Conservation (phyloP, 192 early-diverging fungal species). For the Rhizoclosmatium globosum region DNA sequence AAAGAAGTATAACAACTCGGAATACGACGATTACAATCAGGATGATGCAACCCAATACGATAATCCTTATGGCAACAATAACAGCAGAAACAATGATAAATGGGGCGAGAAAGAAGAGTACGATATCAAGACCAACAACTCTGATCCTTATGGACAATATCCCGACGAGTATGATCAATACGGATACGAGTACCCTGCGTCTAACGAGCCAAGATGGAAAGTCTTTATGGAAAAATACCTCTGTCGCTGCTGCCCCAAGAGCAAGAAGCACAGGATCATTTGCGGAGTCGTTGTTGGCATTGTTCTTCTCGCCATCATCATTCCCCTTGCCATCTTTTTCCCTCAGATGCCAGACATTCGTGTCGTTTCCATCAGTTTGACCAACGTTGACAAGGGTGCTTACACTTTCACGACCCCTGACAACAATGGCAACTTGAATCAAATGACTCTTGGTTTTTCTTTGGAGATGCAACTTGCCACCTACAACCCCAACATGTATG, state of each 20-base stretch:
- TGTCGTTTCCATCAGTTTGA: slow-evolving; percentile 29
- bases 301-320: slow-evolving; percentile 2
- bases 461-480: slow-evolving; percentile 28
- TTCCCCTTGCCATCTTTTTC: neutral
- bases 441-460: slow-evolving; percentile 13
- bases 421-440: slow-evolving; percentile 29
- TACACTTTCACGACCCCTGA: slow-evolving; percentile 24
- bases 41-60: neutral
- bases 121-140: slow-evolving; percentile 8
- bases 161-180: neutral
- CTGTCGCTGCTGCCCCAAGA: slow-evolving; percentile 38
- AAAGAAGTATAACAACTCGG: neutral
- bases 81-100: neutral
- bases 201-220: neutral
- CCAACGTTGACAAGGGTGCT: slow-evolving; percentile 8
- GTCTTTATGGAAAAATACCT: slow-evolving; percentile 7
- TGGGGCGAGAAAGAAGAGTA: slow-evolving; percentile 16
- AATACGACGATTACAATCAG: neutral
- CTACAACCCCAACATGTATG: slow-evolving; percentile 40
- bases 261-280: slow-evolving; percentile 28
- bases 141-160: neutral
- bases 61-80: neutral
- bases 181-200: neutral
- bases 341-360: slow-evolving; percentile 31
- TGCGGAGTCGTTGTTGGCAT: slow-evolving; percentile 22